Evolutionary conservation across 176 grass and related monocot species (phyloP).

Genomic region (Rhynchospora tenuis): DNA sequence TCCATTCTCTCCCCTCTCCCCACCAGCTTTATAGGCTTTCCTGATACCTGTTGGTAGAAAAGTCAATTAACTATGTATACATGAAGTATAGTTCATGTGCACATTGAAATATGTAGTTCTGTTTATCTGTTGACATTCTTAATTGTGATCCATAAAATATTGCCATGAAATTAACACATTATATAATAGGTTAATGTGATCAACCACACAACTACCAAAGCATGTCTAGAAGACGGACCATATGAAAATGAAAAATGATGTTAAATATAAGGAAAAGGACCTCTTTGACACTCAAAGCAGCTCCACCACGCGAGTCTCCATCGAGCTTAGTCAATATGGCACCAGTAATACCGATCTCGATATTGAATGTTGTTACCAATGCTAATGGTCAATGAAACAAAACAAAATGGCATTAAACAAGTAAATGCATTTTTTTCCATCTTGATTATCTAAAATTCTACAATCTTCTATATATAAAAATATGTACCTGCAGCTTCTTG

Average conservation of each 20-base stretch:
- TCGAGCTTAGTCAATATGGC: slow-evolving; percentile 97
- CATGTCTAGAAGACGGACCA: not conserved
- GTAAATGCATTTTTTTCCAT: not conserved
- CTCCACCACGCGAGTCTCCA: slow-evolving; percentile 97
- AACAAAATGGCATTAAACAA: slow-evolving; percentile 16
- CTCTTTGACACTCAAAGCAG: slow-evolving; percentile 95
- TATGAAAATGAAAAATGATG: not conserved
- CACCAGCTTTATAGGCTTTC: slow-evolving; percentile 94
- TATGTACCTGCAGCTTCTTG: slow-evolving; percentile 93
- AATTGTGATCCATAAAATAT: not conserved
- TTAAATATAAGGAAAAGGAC: slow-evolving; percentile 21
- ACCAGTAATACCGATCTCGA: slow-evolving; percentile 89
- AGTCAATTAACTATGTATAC: not conserved
- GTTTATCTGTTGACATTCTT: not conserved
- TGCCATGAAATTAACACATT: not conserved
- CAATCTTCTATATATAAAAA: not conserved
- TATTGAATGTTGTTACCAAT: slow-evolving; percentile 94
- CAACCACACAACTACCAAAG: slow-evolving; percentile 2
- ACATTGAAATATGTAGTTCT: not conserved
- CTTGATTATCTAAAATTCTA: not conserved
- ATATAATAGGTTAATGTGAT: not conserved
- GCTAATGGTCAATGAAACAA: slow-evolving; percentile 32
- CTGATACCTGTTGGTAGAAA: slow-evolving; percentile 51
- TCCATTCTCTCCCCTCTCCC: slow-evolving; percentile 82
- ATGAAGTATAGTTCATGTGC: not conserved